phyloP scores from a whole-genome alignment of 768 basidiomycete species.

The Epithele typhae region DNA sequence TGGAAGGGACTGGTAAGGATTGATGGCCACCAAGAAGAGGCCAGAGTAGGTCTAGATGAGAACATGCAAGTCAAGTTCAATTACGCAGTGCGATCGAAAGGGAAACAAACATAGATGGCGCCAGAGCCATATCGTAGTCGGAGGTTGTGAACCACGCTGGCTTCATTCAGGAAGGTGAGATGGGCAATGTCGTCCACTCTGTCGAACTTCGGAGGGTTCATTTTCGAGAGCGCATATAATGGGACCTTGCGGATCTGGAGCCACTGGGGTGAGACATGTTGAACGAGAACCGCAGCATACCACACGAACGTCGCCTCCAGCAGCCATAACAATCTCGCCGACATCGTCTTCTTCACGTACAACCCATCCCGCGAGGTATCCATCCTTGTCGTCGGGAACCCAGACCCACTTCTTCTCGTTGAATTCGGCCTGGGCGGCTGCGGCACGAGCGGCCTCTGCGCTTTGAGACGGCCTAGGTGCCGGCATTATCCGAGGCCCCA shows the following conservation, averaged over 20 bases:
- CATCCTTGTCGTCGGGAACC: conserved; percentile 90
- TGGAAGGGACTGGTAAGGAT: conserved; percentile 91
- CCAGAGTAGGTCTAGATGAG: conserved; percentile 85
- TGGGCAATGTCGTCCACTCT: conserved; percentile 97
- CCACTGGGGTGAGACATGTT: not conserved
- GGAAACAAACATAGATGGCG: conserved; percentile 70
- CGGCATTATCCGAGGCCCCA: conserved; percentile 24
- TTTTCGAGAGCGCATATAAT: conserved; percentile 82
- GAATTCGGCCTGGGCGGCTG: conserved; percentile 91
- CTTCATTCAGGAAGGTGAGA: conserved; percentile 96
- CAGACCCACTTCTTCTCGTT: conserved; percentile 99
- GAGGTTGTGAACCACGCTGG: conserved; percentile 97
- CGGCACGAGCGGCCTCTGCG: conserved; percentile 72
- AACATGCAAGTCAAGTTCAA: not conserved
- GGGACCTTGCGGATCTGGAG: conserved; percentile 61
- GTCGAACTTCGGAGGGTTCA: conserved; percentile 99
- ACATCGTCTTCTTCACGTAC: conserved; percentile 79
- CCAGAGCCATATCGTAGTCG: conserved; percentile 87
- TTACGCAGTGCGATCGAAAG: not conserved
- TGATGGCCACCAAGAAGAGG: conserved; percentile 96
- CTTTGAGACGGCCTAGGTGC: conserved; percentile 34
- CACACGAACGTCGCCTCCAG: conserved; percentile 69
- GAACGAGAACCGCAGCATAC: not conserved
- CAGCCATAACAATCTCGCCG: conserved; percentile 81
- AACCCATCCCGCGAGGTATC: conserved; percentile 94